Percentiles rank a stretch among this genome's conserved stretches.
Evolutionary conservation across 2,329 filamentous ascomycete species (phyloP).

Genomic region (Diaporthe australafricana): DNA sequence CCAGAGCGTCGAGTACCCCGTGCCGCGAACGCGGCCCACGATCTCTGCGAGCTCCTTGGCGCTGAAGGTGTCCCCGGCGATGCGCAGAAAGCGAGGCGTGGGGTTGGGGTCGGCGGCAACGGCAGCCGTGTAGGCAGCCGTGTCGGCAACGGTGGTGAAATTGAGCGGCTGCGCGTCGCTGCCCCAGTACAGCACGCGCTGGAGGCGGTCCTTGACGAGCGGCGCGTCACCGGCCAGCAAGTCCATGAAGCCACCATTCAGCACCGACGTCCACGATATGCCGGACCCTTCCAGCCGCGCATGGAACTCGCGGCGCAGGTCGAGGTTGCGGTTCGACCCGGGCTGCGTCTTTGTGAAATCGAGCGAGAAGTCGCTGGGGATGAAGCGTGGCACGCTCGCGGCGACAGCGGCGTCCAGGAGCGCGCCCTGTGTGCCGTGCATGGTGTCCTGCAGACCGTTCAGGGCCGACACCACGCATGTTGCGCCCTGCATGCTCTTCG

Average conservation of each 20-base stretch:
- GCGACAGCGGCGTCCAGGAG: constrained; percentile 69
- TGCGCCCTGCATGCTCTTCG: constrained; percentile 28
- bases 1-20: constrained; percentile 31
- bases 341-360: constrained; percentile 40
- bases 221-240: constrained; percentile 28
- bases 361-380: constrained; percentile 66
- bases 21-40: constrained; percentile 20
- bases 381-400: constrained; percentile 70
- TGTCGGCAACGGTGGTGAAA: constrained; percentile 39
- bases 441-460: constrained; percentile 36
- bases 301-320: constrained; percentile 39
- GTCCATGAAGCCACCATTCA: constrained; percentile 40
- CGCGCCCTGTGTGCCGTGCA: constrained; percentile 55
- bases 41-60: constrained; percentile 32
- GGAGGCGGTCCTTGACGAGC: constrained; percentile 31
- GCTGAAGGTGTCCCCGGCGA: constrained; percentile 36
- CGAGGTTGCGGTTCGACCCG: constrained; percentile 40
- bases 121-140: constrained; percentile 38
- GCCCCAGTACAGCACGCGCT: constrained; percentile 35
- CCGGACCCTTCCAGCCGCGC: constrained; percentile 34
- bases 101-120: constrained; percentile 38
- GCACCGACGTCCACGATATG: constrained; percentile 37
- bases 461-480: constrained; percentile 34
- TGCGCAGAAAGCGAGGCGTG: constrained; percentile 39
- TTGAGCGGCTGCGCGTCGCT: constrained; percentile 35